Conservation (phyloP, 306 rosid species). For the Mimosa bimucronata region DNA sequence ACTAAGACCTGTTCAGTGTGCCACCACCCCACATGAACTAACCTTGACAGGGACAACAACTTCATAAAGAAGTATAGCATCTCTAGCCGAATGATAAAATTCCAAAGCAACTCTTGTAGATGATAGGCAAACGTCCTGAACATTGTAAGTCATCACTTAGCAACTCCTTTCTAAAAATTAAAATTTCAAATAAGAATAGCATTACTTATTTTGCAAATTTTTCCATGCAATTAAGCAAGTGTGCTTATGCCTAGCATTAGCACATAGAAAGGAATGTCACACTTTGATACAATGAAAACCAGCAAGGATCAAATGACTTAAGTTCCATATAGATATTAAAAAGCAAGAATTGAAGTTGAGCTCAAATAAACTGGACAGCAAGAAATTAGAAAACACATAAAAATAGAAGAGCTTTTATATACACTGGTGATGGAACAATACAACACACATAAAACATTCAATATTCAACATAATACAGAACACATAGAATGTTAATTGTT, state of each 20-base stretch:
- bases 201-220: neutral
- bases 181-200: neutral
- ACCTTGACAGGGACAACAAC: conserved; percentile 96
- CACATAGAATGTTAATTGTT: conserved; percentile 3
- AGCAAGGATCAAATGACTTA: conserved; percentile 19
- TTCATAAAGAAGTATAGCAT: conserved; percentile 90
- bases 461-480: neutral
- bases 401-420: neutral
- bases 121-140: conserved; percentile 87
- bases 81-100: conserved; percentile 87
- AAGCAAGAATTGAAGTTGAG: conserved; percentile 7
- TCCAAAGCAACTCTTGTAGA: conserved; percentile 91
- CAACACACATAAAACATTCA: conserved; percentile 3
- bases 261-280: neutral
- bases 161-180: conserved; percentile 13
- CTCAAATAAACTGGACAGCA: conserved; percentile 32
- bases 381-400: conserved; percentile 5
- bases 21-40: conserved; percentile 49
- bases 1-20: conserved; percentile 24
- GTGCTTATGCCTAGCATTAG: neutral
- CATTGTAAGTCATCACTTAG: neutral
- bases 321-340: conserved; percentile 5
- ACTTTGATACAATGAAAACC: conserved; percentile 17
- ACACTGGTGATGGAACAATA: neutral
- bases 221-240: neutral